Evolutionary conservation across 306 rosid genomes (phyloP), one percentile per base, ranked within the genome.

Genomic region (Cucumis cinereus): DNA sequence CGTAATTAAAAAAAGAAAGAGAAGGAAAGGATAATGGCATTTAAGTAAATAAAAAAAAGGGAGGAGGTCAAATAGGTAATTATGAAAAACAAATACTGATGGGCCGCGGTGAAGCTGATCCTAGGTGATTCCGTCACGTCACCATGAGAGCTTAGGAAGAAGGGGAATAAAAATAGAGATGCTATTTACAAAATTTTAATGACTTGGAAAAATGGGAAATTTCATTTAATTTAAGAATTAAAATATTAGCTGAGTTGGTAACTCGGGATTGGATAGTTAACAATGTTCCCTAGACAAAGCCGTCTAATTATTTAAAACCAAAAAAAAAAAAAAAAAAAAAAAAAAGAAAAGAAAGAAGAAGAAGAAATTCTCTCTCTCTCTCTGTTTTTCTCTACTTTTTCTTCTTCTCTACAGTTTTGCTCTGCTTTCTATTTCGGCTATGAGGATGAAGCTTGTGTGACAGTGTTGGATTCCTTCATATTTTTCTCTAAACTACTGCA

Each of bases 61-160:
- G 0, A 11, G 4, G 36, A 14, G 57, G 56, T 6, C 0, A 24
- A 45, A 45, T 7, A 3, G 12, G 56, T 43, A 16, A 68, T 41
- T 67, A 10, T 0, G 9, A 0, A 67, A 23, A 22, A 69, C 4
- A 50, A 50, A 50, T 3, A 10, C 7, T 41, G 36, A 23, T 43
- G 35, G 55, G 55, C 36, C 35, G 36, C 22, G 78, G 43, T 75
- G 70, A 58, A 58, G 78, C 57, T 41, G 70, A 75, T 63, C 90
- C 69, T 84, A 55, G 87, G 79, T 35, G 81, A 76, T 76, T 84
- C 87, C 88, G 83, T 82, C 85, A 77, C 88, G 88, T 88, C 85
- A 80, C 77, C 79, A 81, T 74, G 85, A 60, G 79, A 81, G 53
- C 78, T 69, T 45, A 24, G 33, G 23, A 56, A 40, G 63, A 19